Conservation (phyloP, 352 stramenopile species). For the Globisporangium mamillatum region DNA sequence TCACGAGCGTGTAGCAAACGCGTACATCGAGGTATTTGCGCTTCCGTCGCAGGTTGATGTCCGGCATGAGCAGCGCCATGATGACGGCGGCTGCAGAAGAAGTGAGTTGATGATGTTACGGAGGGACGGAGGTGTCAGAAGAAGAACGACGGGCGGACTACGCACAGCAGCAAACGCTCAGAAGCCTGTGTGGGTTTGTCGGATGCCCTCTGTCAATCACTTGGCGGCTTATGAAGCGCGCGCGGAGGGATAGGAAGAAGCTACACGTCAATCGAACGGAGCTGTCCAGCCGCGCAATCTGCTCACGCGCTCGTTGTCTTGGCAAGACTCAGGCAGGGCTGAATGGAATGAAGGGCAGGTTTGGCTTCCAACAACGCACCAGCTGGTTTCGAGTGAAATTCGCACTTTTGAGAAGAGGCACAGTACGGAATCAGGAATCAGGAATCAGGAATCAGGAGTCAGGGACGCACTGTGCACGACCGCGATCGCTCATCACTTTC, state of each 20-base stretch:
- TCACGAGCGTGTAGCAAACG: background rate
- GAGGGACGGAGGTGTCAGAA: background rate
- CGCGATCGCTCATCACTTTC: background rate
- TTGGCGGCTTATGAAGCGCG: background rate
- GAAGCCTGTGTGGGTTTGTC: background rate
- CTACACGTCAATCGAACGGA: background rate
- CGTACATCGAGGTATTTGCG: slow-evolving; percentile 56
- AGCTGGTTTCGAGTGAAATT: background rate
- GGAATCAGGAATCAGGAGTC: background rate
- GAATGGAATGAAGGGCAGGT: slow-evolving; percentile 1
- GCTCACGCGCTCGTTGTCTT: background rate
- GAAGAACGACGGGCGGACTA: background rate
- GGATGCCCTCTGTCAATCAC: too few species aligned
- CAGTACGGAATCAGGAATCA: background rate
- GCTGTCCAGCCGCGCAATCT: background rate
- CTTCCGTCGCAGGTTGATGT: slow-evolving; percentile 64
- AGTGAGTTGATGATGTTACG: background rate
- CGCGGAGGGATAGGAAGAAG: background rate
- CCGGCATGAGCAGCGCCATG: slow-evolving; percentile 64
- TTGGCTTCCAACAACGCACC: background rate
- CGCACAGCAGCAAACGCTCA: background rate
- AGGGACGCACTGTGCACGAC: background rate
- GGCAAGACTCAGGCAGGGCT: background rate
- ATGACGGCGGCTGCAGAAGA: slow-evolving; percentile 8
- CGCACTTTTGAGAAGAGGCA: background rate